These are phyloP conservation scores for Cyclotella sp. DNA, from an alignment of 108 stramenopile species.

Conservation along the genomic window DNA sequence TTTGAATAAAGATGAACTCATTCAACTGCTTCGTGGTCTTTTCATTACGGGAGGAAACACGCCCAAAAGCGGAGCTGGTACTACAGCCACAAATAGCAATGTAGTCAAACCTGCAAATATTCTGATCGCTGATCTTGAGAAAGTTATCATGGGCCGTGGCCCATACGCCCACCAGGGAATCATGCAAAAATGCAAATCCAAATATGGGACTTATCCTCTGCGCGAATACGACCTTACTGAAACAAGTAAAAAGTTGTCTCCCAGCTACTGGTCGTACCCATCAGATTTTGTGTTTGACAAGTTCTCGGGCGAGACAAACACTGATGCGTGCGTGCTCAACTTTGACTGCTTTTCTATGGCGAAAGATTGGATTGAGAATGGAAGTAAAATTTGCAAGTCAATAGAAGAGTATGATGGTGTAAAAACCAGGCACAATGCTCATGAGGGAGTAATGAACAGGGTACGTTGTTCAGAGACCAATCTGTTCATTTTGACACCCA, in stretches of 20 bases:
- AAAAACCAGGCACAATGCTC: slow-evolving; percentile 65
- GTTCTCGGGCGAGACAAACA: slow-evolving; percentile 62
- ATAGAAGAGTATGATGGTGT: slow-evolving; percentile 75
- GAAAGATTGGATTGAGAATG: slow-evolving; percentile 26
- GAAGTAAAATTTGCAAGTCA: slow-evolving; percentile 32
- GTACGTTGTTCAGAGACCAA: not conserved
- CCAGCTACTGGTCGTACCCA: slow-evolving; percentile 78
- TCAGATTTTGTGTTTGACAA: slow-evolving; percentile 63
- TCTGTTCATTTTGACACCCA: not conserved
- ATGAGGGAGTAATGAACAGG: slow-evolving; percentile 75
- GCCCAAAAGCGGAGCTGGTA: slow-evolving; percentile 77
- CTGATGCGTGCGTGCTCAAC: slow-evolving; percentile 67
- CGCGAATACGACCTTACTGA: slow-evolving; percentile 64
- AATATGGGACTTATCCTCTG: slow-evolving; percentile 64
- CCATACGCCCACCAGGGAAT: slow-evolving; percentile 75
- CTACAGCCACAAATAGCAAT: slow-evolving; percentile 38
- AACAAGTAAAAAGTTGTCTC: slow-evolving; percentile 54
- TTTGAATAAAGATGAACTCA: slow-evolving; percentile 88
- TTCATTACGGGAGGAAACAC: slow-evolving; percentile 84
- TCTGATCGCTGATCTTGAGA: slow-evolving; percentile 71
- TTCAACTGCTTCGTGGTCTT: slow-evolving; percentile 83
- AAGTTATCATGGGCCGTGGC: slow-evolving; percentile 77
- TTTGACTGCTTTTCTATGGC: slow-evolving; percentile 54
- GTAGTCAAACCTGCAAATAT: slow-evolving; percentile 40
- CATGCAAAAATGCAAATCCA: slow-evolving; percentile 68